Conservation (phyloP, 192 early-diverging fungal genomes). For the Linnemannia exigua region DNA sequence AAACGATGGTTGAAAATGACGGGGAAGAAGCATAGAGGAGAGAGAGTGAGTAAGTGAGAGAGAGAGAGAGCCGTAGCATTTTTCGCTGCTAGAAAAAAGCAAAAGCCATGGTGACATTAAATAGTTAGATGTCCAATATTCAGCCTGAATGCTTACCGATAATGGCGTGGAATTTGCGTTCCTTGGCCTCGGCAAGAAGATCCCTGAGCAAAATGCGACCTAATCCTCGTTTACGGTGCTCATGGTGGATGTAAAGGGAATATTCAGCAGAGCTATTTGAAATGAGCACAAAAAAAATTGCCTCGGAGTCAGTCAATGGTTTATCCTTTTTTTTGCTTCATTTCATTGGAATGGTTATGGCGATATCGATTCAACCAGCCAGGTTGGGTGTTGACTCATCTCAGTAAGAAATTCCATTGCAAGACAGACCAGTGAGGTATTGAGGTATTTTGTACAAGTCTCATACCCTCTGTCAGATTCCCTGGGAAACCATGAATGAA, state of each 20-base stretch:
- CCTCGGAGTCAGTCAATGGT: not conserved
- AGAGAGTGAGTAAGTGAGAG: not conserved
- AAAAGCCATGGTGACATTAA: no score
- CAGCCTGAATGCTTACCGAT: conserved; percentile 38
- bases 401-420: not conserved
- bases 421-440: no score
- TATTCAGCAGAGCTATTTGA: conserved; percentile 56
- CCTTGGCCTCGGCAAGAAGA: conserved; percentile 49
- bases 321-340: not conserved
- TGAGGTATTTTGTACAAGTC: not conserved
- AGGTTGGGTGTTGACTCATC: conserved; percentile 2
- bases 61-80: not conserved
- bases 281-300: not conserved
- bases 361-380: not conserved
- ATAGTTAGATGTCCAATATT: not conserved
- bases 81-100: not conserved
- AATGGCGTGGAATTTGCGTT: conserved; percentile 53
- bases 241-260: conserved; percentile 58
- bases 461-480: not conserved
- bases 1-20: not conserved
- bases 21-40: not conserved
- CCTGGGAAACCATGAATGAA: not conserved
- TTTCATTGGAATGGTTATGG: not conserved
- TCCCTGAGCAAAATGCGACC: conserved; percentile 48
- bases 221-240: conserved; percentile 58